phyloP scores from a whole-genome alignment of 805 yeast genomes.

The Pichia rugopelliculosa region DNA sequence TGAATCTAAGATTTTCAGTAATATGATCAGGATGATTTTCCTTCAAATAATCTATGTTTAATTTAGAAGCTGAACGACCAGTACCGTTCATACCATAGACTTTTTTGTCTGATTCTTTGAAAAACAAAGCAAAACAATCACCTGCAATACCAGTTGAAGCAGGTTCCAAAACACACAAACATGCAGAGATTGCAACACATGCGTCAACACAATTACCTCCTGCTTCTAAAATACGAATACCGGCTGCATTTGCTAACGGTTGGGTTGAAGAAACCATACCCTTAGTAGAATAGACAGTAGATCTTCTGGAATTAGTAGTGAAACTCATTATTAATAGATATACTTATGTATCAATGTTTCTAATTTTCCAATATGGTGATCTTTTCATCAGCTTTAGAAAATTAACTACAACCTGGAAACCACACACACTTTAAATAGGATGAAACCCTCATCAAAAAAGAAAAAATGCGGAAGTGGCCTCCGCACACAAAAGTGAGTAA shows the following conservation, averaged over 20 bases:
- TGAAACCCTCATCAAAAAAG: background rate
- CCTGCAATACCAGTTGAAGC: conserved; percentile 61
- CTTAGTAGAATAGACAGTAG: conserved; percentile 63
- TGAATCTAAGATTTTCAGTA: conserved; percentile 40
- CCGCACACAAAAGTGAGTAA: background rate
- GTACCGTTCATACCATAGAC: conserved; percentile 70
- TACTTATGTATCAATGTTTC: conserved; percentile 17
- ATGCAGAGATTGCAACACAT: conserved; percentile 52
- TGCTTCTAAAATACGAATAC: conserved; percentile 50
- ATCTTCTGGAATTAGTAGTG: conserved; percentile 45
- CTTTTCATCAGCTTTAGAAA: no score
- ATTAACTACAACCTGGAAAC: background rate
- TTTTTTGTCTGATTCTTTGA: conserved; percentile 39
- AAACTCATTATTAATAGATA: conserved; percentile 13
- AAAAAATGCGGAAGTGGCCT: background rate
- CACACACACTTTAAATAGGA: background rate
- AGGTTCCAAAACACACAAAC: conserved; percentile 49
- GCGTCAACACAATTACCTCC: conserved; percentile 76
- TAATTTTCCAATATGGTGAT: background rate
- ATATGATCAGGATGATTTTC: conserved; percentile 35
- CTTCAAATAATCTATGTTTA: conserved; percentile 42
- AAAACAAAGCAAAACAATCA: conserved; percentile 59
- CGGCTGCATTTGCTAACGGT: conserved; percentile 72
- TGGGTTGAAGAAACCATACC: conserved; percentile 74
- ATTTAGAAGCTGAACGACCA: conserved; percentile 54